These are phyloP conservation scores for Codiaeum variegatum DNA, from an alignment of 441 rosid species.

Conservation along the genomic window DNA sequence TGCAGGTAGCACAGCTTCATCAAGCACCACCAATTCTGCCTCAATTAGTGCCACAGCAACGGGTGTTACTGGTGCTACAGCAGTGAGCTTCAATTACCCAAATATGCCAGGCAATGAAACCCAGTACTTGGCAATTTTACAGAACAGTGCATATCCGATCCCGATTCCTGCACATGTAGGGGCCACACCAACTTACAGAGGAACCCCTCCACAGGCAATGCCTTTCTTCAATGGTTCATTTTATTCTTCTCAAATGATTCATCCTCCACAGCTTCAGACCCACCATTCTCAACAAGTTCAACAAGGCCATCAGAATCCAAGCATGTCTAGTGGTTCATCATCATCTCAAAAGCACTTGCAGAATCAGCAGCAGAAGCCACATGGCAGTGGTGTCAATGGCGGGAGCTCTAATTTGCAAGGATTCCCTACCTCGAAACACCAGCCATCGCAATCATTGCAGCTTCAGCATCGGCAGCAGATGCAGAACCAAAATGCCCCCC, in stretches of 20 bases:
- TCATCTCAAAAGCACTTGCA: slow-evolving; percentile 78
- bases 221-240: slow-evolving; percentile 80
- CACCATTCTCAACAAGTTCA: slow-evolving; percentile 53
- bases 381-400: slow-evolving; percentile 33
- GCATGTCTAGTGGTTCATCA: slow-evolving; percentile 67
- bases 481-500: slow-evolving; percentile 57
- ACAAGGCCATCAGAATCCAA: slow-evolving; percentile 61
- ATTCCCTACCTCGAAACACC: slow-evolving; percentile 55
- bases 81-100: slow-evolving; percentile 83
- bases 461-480: slow-evolving; percentile 66
- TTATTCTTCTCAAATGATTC: slow-evolving; percentile 88
- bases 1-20: slow-evolving; percentile 43
- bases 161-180: slow-evolving; percentile 90
- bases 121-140: slow-evolving; percentile 85
- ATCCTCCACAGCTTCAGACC: slow-evolving; percentile 67
- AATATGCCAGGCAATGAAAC: slow-evolving; percentile 79
- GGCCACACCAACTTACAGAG: slow-evolving; percentile 64
- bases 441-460: slow-evolving; percentile 50
- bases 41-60: slow-evolving; percentile 49
- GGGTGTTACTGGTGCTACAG: slow-evolving; percentile 59
- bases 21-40: slow-evolving; percentile 42
- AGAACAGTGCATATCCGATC: slow-evolving; percentile 71
- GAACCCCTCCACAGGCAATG: slow-evolving; percentile 66
- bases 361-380: slow-evolving; percentile 68
- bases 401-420: slow-evolving; percentile 57